Evolutionary conservation across 1,284 basidiomycete species (phyloP), one percentile per base, ranked within the genome.

Genomic region (Exobasidium cylindrosporum): DNA sequence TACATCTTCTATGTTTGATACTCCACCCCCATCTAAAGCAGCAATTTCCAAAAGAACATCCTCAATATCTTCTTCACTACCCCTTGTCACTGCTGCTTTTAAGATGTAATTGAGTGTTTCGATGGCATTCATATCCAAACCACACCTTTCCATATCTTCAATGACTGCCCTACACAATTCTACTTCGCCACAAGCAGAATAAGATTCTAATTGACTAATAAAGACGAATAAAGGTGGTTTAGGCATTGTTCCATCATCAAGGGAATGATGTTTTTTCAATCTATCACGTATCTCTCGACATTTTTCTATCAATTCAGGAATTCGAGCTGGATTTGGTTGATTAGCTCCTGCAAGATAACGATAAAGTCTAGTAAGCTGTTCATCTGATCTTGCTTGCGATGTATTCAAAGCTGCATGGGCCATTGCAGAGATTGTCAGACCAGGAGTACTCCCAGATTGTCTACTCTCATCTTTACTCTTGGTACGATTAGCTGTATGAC

Each of bases 21-120:
- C 40, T 50, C 57, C 21, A 62, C 43, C 5, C 10, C n/a, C 26
- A n/a, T 54, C 24, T 7, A 46, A 14, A 54, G 10, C 21, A 1
- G 30, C 53, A 55, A 70, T 70, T 17, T 57, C 53, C 14, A 62
- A 47, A 0, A 74, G 56, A 6, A 69, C 55, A 7, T 57, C 52
- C 4, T 60, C 50, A 1, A 62, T 50, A 14, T 55, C 58, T 1
- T 60, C 53, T n/a, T 54, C 57, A 24, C 68, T 29, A 17, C 58
- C 65, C 23, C 60, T 63, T 10, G 65, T 47, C 21, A 69, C 54
- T 45, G 67, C 68, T 1, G 70, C 73, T 44, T 67, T 46, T 6
- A 74, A 59, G 13, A 70, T 1, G 7, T 54, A 43, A 32, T 74
- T 69, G 52, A 73, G 67, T 60, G 62, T 62, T 23, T 66, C 59